A percentile compares a stretch with the other conserved stretches of the same genome.
phyloP scores from a whole-genome alignment of 164 flowering plant species.

The Chimonanthus praecox region DNA sequence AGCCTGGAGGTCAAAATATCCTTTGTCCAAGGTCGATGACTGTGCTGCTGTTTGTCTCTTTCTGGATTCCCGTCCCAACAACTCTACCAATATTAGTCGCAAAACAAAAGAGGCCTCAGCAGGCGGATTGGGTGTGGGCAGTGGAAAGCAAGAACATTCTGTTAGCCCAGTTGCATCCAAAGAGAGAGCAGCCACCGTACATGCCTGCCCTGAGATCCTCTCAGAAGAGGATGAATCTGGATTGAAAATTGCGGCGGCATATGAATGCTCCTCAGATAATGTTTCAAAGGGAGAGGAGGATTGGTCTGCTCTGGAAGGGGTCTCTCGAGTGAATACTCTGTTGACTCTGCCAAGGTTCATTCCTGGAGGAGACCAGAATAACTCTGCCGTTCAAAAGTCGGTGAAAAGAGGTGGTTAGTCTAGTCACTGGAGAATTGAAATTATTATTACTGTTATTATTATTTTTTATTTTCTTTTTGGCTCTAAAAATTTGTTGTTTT shows the following conservation, averaged over 20 bases:
- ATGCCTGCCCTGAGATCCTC: conserved; percentile 25
- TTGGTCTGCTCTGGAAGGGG: conserved; percentile 92
- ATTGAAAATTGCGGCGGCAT: conserved; percentile 6
- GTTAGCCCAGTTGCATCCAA: conserved; percentile 18
- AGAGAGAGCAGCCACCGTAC: conserved; percentile 39
- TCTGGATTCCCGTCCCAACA: not conserved
- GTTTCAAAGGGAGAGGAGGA: conserved; percentile 30
- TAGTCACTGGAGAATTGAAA: not conserved
- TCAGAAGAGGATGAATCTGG: conserved; percentile 27
- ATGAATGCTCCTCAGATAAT: not conserved
- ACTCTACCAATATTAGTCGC: not conserved
- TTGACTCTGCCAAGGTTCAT: conserved; percentile 74
- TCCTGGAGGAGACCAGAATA: conserved; percentile 35
- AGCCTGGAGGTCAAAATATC: conserved; percentile 10
- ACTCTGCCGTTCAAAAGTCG: conserved; percentile 23
- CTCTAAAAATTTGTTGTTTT: conserved; percentile 13
- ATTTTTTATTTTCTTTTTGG: not conserved
- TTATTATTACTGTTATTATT: conserved; percentile 1
- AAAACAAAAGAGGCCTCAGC: not conserved
- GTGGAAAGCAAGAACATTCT: conserved; percentile 22
- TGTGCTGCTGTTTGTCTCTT: conserved; percentile 11
- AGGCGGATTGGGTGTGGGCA: conserved; percentile 8
- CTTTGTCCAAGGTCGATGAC: conserved; percentile 6
- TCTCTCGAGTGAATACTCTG: conserved; percentile 76
- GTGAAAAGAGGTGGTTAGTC: not conserved